phyloP scores from a whole-genome alignment of 306 rosid genomes.

The Cucurbita pepo region DNA sequence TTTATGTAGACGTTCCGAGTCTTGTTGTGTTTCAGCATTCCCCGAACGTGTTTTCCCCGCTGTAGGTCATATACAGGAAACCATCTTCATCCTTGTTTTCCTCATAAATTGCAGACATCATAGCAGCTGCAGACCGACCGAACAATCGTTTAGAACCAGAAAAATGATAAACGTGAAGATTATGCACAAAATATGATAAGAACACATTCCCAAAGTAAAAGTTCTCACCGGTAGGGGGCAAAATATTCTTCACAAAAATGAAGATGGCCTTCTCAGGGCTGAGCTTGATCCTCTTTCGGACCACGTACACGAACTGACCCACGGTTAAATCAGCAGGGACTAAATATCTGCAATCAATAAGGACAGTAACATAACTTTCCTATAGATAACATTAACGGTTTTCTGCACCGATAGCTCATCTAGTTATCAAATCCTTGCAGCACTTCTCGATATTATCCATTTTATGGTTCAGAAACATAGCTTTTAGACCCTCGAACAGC shows the following conservation, averaged over 20 bases:
- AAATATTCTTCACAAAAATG: conserved; percentile 38
- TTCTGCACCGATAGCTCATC: no score
- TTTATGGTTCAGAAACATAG: not conserved
- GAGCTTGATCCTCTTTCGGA: conserved; percentile 45
- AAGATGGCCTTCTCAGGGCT: conserved; percentile 47
- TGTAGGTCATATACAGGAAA: conserved; percentile 47
- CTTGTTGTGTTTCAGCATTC: conserved; percentile 9
- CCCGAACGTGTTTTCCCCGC: conserved; percentile 49
- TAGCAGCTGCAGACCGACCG: conserved; percentile 26
- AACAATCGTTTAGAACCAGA: not conserved
- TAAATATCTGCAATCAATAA: conserved; percentile 31
- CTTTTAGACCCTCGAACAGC: not conserved
- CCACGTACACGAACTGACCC: conserved; percentile 48
- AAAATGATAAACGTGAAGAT: not conserved
- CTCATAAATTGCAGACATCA: conserved; percentile 37
- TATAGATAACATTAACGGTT: not conserved
- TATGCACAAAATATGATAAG: not conserved
- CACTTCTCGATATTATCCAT: not conserved
- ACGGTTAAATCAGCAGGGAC: conserved; percentile 50
- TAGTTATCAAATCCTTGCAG: not conserved
- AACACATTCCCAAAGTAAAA: not conserved
- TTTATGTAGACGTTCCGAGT: not conserved
- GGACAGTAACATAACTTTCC: not conserved
- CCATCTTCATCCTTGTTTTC: conserved; percentile 52
- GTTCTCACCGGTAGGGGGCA: conserved; percentile 43